phyloP scores from a whole-genome alignment of 306 rosid genomes.

The Citrullus colocynthis region DNA sequence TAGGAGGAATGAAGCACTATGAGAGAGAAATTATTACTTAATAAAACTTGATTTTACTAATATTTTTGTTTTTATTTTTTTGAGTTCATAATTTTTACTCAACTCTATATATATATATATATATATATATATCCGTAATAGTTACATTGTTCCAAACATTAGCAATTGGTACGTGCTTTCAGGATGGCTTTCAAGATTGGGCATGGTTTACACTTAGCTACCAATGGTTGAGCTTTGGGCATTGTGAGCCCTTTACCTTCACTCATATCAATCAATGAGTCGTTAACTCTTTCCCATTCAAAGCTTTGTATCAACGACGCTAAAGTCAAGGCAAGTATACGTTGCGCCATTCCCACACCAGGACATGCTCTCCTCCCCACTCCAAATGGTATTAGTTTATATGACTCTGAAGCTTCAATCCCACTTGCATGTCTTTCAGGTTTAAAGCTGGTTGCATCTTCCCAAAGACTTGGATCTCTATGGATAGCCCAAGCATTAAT shows the following conservation, averaged over 20 bases:
- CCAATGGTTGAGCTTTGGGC: not conserved
- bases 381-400: not conserved
- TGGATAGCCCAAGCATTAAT: not conserved
- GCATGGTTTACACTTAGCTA: not conserved
- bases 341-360: constrained; percentile 1
- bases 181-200: not conserved
- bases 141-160: too few relatives aligned
- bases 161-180: too few relatives aligned
- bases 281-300: not conserved
- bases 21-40: too few relatives aligned
- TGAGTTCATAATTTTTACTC: too few relatives aligned
- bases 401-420: not conserved
- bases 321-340: not conserved
- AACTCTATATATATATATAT: too few relatives aligned
- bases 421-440: not conserved
- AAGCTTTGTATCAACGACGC: not conserved
- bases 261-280: not conserved
- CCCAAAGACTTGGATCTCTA: not conserved
- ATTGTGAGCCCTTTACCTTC: not conserved
- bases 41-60: too few relatives aligned
- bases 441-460: not conserved
- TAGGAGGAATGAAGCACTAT: too few relatives aligned
- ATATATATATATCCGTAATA: too few relatives aligned
- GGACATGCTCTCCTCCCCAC: constrained; percentile 1
- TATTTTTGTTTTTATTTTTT: too few relatives aligned